phyloP scores from a whole-genome alignment of 306 rosid species.

The Lathyrus tuberosus region DNA sequence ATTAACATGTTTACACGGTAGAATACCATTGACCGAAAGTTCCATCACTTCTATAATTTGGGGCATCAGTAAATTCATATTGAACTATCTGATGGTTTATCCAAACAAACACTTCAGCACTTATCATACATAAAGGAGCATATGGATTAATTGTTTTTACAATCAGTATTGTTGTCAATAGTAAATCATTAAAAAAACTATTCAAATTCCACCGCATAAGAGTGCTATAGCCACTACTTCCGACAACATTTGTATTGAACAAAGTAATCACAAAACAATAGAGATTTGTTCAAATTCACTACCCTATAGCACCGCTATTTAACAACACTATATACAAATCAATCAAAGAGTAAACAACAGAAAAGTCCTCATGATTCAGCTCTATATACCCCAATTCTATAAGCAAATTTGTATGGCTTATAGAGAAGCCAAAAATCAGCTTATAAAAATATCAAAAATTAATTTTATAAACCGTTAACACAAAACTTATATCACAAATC shows the following conservation, averaged over 20 bases:
- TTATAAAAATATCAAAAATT: background rate
- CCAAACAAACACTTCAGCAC: background rate
- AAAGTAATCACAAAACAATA: no score
- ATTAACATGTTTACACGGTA: background rate
- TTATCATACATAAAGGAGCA: background rate
- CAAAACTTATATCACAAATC: background rate
- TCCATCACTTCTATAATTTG: background rate
- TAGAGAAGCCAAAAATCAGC: background rate
- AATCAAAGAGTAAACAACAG: background rate
- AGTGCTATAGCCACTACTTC: no score
- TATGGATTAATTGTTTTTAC: background rate
- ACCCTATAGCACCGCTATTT: no score
- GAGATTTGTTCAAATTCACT: no score
- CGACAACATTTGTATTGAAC: no score
- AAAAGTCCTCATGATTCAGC: background rate
- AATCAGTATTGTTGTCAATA: background rate
- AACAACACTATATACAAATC: no score
- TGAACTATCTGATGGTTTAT: background rate
- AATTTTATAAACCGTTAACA: background rate
- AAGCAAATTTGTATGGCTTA: background rate
- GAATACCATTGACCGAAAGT: background rate
- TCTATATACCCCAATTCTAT: background rate
- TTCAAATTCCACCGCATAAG: no score
- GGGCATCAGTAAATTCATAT: background rate
- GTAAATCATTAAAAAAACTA: no score